Evolutionary conservation across 306 rosid species (phyloP).

Genomic region (Urtica urens): DNA sequence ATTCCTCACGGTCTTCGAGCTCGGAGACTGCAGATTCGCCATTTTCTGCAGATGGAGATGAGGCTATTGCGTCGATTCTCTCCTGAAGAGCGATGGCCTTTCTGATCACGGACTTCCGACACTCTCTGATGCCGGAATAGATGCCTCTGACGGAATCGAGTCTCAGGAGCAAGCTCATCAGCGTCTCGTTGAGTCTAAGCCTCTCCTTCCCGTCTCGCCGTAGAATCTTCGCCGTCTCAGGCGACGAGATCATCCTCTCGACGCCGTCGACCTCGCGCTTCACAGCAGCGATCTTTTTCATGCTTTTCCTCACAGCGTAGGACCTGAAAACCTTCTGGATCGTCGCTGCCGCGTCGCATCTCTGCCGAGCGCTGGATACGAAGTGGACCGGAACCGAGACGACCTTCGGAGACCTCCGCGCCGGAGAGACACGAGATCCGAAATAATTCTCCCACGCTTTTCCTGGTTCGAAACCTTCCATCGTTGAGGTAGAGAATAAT

Average conservation of each 20-base stretch:
- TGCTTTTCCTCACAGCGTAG: constrained; percentile 39
- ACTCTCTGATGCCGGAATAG: constrained; percentile 41
- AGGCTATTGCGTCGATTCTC: constrained; percentile 28
- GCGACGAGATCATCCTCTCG: constrained; percentile 16
- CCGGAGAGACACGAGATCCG: constrained; percentile 1
- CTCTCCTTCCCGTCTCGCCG: constrained; percentile 41
- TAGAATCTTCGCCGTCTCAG: constrained; percentile 20
- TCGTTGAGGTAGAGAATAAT: no score
- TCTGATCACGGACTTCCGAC: constrained; percentile 41
- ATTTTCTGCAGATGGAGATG: no score
- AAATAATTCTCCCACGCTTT: no score
- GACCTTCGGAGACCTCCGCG: constrained; percentile 27
- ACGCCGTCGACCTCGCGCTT: constrained; percentile 35
- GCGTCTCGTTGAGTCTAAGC: constrained; percentile 36
- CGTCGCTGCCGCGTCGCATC: constrained; percentile 26
- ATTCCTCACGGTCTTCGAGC: background rate
- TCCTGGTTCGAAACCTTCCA: no score
- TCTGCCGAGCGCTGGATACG: constrained; percentile 20
- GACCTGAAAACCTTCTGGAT: constrained; percentile 59
- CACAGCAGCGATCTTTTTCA: constrained; percentile 40
- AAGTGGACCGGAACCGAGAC: constrained; percentile 50
- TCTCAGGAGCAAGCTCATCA: constrained; percentile 53
- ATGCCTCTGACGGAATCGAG: constrained; percentile 54
- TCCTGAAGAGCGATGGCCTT: constrained; percentile 61
- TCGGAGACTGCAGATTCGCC: constrained; percentile 2